Evolutionary conservation across 2,329 filamentous ascomycete species (phyloP).

Genomic region (Rutstroemia sp.): DNA sequence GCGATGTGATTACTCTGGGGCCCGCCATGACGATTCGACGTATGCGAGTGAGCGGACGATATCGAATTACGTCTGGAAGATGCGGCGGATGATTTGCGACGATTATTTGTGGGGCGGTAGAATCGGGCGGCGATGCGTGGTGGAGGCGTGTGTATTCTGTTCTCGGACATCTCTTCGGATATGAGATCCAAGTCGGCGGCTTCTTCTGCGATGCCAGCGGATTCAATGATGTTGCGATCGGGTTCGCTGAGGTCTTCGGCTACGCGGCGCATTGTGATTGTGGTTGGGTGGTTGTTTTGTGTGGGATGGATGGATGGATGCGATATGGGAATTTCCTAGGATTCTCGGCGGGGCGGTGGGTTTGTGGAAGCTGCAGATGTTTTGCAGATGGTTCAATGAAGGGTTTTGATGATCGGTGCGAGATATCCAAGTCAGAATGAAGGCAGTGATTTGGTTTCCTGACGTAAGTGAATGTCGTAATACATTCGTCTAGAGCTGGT

Average conservation of each 20-base stretch:
- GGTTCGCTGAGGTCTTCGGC: conserved; percentile 28
- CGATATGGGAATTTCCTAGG: neutral
- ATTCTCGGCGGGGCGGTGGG: conserved; percentile 2
- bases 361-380: conserved; percentile 1
- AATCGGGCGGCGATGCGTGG: conserved; percentile 73
- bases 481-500: neutral
- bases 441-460: neutral
- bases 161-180: conserved; percentile 25
- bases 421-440: neutral
- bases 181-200: conserved; percentile 23
- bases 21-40: conserved; percentile 30
- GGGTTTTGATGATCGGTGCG: neutral
- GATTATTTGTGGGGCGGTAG: conserved; percentile 57
- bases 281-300: neutral
- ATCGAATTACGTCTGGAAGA: conserved; percentile 76
- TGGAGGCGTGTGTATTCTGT: conserved; percentile 51
- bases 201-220: conserved; percentile 15
- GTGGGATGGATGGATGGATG: too few relatives aligned
- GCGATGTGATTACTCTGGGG: conserved; percentile 65
- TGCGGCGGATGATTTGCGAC: conserved; percentile 67
- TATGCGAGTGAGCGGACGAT: conserved; percentile 57
- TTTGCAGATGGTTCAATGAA: neutral
- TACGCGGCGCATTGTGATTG: conserved; percentile 26
- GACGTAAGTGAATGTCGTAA: neutral
- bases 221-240: conserved; percentile 29